Base-by-base conservation (phyloP, 495 filamentous ascomycete genomes). In the Aspergillus saccharolyticus region DNA sequence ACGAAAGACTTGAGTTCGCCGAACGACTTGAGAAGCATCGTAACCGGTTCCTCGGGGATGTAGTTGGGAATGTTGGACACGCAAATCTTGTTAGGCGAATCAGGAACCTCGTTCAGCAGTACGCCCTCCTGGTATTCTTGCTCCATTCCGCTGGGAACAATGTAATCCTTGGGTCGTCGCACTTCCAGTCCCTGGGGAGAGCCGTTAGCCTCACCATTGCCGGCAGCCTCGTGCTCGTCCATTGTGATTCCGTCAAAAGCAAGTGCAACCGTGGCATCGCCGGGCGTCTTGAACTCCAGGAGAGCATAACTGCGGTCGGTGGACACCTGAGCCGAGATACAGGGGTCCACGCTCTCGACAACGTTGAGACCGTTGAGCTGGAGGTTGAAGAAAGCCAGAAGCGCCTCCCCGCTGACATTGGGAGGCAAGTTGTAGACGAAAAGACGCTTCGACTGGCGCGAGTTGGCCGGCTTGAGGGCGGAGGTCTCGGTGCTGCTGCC, bases 341-440 rank as follows among this genome's bases (percentile, higher is more conserved):
- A 96, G 16, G 94, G 91, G 62, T 99, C 92, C 24, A 84, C 78
- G 54, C 81, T 86, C 59, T 88, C 83, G 56, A 93, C 81, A 46
- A 97, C 89, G 67, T 97, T 99, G 49, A 97, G 79, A 39, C 91
- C 90, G 60, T 97, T 96, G 22, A 99, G 80, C 66, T 96, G 91
- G 16, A 95, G 80, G 67, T 99, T 99, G 82, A 99, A 96, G 78
- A 96, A 99, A 50, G 85, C 79, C 59, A 85, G 72, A 25, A 97
- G 59, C 56, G 70, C 72, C 44, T 96, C 90, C 56, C 91, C 85
- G 21, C 83, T 87, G 12, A 83, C 80, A 43, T 69, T 76, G 2
- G 79, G 62, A 7, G 93, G 89, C 10, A 99, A 66, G 64, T 96
- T 96, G 73, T 89, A 83, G 25, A 89, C 83, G 55, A 99, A 85